Evolutionary conservation across 2,329 filamentous ascomycete species (phyloP).

Genomic region (Claviceps sp.): DNA sequence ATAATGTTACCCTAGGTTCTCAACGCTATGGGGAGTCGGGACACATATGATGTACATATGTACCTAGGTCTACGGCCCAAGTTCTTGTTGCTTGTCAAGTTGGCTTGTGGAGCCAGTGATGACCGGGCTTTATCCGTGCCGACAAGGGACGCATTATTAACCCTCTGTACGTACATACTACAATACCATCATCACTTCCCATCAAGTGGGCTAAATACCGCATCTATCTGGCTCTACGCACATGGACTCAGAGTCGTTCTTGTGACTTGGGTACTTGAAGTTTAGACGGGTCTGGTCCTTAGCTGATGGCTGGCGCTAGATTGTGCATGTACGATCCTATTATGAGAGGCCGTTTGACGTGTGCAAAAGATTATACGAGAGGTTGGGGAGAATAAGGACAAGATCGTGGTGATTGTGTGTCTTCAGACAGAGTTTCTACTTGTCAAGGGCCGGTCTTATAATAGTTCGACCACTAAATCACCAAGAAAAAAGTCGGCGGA

Average conservation of each 20-base stretch:
- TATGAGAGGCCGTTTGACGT: too few species aligned
- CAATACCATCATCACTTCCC: too few species aligned
- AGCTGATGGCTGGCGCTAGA: neutral
- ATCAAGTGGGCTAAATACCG: too few species aligned
- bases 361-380: too few species aligned
- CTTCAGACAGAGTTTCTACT: neutral
- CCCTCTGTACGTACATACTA: neutral
- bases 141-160: neutral
- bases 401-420: neutral
- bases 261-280: neutral
- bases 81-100: neutral
- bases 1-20: too few species aligned
- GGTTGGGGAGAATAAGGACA: neutral
- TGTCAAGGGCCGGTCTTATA: neutral
- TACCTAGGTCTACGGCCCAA: neutral
- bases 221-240: too few species aligned
- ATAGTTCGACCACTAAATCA: neutral
- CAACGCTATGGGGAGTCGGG: neutral
- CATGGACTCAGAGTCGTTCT: too few species aligned
- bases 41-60: neutral
- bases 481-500: neutral
- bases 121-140: conserved; percentile 6
- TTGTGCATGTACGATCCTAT: neutral
- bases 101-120: neutral
- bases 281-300: neutral